phyloP scores from a whole-genome alignment of 495 filamentous ascomycete genomes.

The Hyaloscypha bicolor region DNA sequence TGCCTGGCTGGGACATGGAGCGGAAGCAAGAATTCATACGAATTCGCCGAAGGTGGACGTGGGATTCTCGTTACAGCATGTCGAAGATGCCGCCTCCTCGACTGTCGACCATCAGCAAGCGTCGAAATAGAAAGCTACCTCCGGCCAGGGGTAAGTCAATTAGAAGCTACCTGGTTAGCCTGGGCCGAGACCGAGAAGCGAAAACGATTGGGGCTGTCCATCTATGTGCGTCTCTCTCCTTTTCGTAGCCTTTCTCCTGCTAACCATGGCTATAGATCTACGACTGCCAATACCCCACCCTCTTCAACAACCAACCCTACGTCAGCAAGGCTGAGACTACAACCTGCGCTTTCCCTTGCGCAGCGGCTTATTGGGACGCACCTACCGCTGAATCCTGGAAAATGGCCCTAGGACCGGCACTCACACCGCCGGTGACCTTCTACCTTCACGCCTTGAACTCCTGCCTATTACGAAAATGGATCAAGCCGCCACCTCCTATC shows the following conservation, averaged over 20 bases:
- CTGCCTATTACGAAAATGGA: constrained; percentile 28
- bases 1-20: constrained; percentile 34
- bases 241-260: not conserved
- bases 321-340: constrained; percentile 35
- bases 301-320: constrained; percentile 36
- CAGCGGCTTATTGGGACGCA: constrained; percentile 29
- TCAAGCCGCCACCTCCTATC: constrained; percentile 27
- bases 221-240: constrained; percentile 30
- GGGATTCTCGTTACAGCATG: constrained; percentile 33
- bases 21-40: constrained; percentile 33
- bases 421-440: constrained; percentile 28
- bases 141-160: constrained; percentile 17
- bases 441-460: constrained; percentile 32
- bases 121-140: constrained; percentile 10
- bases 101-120: constrained; percentile 29
- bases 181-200: constrained; percentile 33
- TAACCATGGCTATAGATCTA: constrained; percentile 24
- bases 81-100: constrained; percentile 30
- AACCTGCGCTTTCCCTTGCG: constrained; percentile 33
- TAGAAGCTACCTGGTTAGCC: constrained; percentile 30
- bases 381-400: constrained; percentile 30
- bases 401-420: constrained; percentile 25
- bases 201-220: constrained; percentile 34
- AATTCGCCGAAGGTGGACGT: constrained; percentile 33
- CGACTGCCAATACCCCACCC: constrained; percentile 32